These are phyloP conservation scores for Colletotrichum sp. DNA, from an alignment of 2,329 filamentous ascomycete species.

Conservation along the genomic window DNA sequence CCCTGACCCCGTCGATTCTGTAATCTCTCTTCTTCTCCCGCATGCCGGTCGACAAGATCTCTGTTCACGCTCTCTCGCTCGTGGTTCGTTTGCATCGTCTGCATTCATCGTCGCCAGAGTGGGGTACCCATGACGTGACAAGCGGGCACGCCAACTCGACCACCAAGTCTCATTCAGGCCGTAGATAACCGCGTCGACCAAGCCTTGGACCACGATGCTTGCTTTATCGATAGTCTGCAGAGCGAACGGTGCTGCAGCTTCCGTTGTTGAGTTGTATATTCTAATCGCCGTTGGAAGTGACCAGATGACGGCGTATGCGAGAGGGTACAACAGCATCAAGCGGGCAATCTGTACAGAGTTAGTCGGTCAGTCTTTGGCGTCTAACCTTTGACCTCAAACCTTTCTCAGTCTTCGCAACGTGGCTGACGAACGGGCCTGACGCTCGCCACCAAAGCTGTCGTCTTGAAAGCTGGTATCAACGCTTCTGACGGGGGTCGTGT, in stretches of 20 bases:
- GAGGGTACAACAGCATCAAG: conserved; percentile 45
- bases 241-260: conserved; percentile 36
- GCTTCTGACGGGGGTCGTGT: background rate
- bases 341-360: conserved; percentile 34
- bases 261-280: conserved; percentile 41
- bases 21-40: background rate
- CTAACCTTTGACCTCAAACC: conserved; percentile 4
- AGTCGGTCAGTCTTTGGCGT: background rate
- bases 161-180: conserved; percentile 25
- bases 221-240: conserved; percentile 40
- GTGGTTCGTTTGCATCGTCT: background rate
- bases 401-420: conserved; percentile 26
- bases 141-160: background rate
- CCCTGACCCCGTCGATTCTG: background rate
- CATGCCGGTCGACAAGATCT: background rate
- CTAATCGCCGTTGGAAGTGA: conserved; percentile 42
- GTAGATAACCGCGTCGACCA: conserved; percentile 45
- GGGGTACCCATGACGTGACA: background rate
- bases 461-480: background rate
- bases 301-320: conserved; percentile 46
- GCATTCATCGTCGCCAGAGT: background rate
- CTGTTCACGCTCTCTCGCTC: background rate
- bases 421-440: background rate
- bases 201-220: conserved; percentile 44
- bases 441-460: background rate